Evolutionary conservation across 2,329 filamentous ascomycete genomes (phyloP), one percentile per base, ranked within the genome.

Genomic region (Aspergillus awamori): DNA sequence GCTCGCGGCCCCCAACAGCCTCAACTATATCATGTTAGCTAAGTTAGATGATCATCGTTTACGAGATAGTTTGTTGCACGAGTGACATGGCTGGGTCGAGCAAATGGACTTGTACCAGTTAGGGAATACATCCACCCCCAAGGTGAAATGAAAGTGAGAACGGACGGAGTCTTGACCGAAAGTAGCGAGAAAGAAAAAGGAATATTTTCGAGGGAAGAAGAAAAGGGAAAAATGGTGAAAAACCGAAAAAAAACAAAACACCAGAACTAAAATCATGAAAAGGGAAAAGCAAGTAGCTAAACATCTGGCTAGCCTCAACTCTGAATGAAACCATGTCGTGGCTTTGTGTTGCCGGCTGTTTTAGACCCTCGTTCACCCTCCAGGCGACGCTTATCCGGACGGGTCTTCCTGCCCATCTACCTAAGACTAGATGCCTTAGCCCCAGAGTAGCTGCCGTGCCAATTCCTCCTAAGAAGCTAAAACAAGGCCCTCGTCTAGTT

Each of bases 401-500:
- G 26, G 56, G 56, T 33, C 24, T 38, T 38, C 33, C 49, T 59
- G 49, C 49, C 52, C 47, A 53, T 58, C 45, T 22, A 54, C 52
- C 45, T 41, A 39, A 60, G 53, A 55, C 53, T 17, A 17, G 24
- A 33, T 28, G 38, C 38, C 26, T 22, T 33, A 33, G 38, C n/a
- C n/a, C 48, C 24, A 58, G 49, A 22, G 45, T 38, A 59, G 47
- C 11, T 49, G 22, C 43, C 20, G 17, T 33, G 45, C 15, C 53
- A 61, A 36, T 48, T 52, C 53, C 47, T 56, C 20, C 43, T 22
- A 20, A 26, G 55, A 45, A 54, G 20, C 57, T 54, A 57, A 60
- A 65, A 41, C 43, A 60, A 59, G 62, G 41, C 41, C 47, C 41
- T 63, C 28, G 48, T 55, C 53, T 57, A 62, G 59, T 45, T 45